A percentile compares a stretch with the other conserved stretches of the same genome.
These are phyloP conservation scores for Fraxinus baroniana DNA, from an alignment of 305 asterid species.

Conservation along the genomic window DNA sequence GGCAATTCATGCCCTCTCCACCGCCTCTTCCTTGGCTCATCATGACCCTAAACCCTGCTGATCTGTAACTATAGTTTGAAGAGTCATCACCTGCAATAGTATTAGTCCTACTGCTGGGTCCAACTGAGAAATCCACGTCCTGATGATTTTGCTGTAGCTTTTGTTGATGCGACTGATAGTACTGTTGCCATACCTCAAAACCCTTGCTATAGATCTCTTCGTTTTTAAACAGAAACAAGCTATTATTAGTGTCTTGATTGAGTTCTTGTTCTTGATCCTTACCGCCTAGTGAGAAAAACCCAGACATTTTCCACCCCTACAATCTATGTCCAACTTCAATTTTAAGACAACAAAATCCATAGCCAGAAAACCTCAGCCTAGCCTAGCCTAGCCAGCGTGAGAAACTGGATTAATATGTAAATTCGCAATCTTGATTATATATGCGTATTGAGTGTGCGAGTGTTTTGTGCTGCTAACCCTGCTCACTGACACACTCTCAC, in stretches of 20 bases:
- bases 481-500: conserved; percentile 33
- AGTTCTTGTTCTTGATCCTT: conserved; percentile 35
- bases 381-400: conserved; percentile 14
- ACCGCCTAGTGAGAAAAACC: conserved; percentile 74
- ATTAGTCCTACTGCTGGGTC: conserved; percentile 36
- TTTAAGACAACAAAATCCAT: conserved; percentile 50
- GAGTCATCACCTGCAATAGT: conserved; percentile 37
- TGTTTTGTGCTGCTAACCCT: conserved; percentile 29
- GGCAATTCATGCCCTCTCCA: conserved; percentile 58
- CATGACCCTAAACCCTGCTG: conserved; percentile 48
- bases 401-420: neutral
- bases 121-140: conserved; percentile 44
- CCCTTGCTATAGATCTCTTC: conserved; percentile 87
- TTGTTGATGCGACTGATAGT: conserved; percentile 56
- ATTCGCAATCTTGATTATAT: too few species aligned
- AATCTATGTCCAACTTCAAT: conserved; percentile 29
- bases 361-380: conserved; percentile 25
- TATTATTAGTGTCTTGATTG: conserved; percentile 29
- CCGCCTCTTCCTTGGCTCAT: conserved; percentile 38
- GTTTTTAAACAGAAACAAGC: conserved; percentile 54
- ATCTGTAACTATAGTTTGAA: conserved; percentile 28
- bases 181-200: conserved; percentile 80
- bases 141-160: conserved; percentile 25
- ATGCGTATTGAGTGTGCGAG: conserved; percentile 18
- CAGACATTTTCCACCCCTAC: conserved; percentile 59